Evolutionary conservation across 441 rosid species (phyloP), one percentile per base, ranked within the genome.

Genomic region (Pelargonium australe): DNA sequence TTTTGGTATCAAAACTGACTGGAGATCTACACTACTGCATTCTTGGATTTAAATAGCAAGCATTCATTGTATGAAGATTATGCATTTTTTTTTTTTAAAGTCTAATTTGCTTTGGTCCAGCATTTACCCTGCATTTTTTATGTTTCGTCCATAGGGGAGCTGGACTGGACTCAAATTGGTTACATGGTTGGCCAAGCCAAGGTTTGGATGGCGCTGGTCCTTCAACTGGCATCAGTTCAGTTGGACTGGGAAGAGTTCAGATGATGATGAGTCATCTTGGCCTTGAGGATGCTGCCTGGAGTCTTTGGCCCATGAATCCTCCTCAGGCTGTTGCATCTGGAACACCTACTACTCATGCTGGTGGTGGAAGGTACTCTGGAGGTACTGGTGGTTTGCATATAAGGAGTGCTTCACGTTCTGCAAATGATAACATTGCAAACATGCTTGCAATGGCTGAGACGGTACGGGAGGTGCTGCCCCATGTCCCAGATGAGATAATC

Each of bases 241-340:
- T 79, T 77, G 96, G 98, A 65, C 66, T 92, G 69, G 89, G 91
- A 47, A 81, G 97, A 75, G 97, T 95, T 76, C 95, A 95, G 86
- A 85, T 90, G 98, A 86, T 95, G 97, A 90, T 95, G 99, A 92
- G 98, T 80, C 97, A 92, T 79, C 92, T 95, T 73, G 87, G 98
- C 74, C 81, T 90, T 60, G 99, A 95, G 25, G 98, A 95, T 79
- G 71, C 87, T 70, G 77, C 97, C 57, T 92, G 97, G 98, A 82
- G 86, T 80, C 89, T 86, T 58, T 92, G 97, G 98, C 93, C 97
- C 6, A 76, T 75, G 82, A 89, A 85, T 78, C 79, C 89, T 11
- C 63, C 95, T 57, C 93, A 88, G 78, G 84, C 90, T 66, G 78
- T 85, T 72, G 73, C 92, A 69, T 86, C 93, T 80, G 83, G 85